phyloP scores from a whole-genome alignment of 1,139 yeast species.

The Geotrichum australiense region DNA sequence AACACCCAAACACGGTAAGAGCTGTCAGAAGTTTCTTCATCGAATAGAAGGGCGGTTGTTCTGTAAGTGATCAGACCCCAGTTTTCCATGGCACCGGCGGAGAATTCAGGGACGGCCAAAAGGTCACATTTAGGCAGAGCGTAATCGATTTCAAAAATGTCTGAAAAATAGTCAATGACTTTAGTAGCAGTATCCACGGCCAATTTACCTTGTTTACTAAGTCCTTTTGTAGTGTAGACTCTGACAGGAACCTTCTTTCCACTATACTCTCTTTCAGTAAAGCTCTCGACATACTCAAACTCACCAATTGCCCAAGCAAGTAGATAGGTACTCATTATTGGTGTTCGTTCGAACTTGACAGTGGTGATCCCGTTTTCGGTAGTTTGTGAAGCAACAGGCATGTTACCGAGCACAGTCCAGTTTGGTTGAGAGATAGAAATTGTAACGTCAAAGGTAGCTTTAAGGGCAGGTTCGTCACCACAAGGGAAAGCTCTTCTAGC shows the following conservation, averaged over 20 bases:
- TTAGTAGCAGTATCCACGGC: slow-evolving; percentile 61
- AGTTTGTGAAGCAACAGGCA: slow-evolving; percentile 57
- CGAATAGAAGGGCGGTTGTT: slow-evolving; percentile 59
- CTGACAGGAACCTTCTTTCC: slow-evolving; percentile 58
- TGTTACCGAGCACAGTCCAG: slow-evolving; percentile 68
- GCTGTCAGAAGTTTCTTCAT: slow-evolving; percentile 48
- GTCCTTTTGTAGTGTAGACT: slow-evolving; percentile 65
- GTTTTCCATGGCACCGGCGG: slow-evolving; percentile 81
- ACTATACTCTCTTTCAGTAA: slow-evolving; percentile 36
- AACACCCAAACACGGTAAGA: slow-evolving; percentile 60
- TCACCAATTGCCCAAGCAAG: slow-evolving; percentile 77
- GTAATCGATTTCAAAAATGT: slow-evolving; percentile 57
- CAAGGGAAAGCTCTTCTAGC: slow-evolving; percentile 90
- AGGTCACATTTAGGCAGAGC: slow-evolving; percentile 66
- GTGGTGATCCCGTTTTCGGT: slow-evolving; percentile 31
- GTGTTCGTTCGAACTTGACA: slow-evolving; percentile 52
- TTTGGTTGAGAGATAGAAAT: slow-evolving; percentile 57
- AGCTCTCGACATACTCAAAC: slow-evolving; percentile 56
- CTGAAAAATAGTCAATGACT: slow-evolving; percentile 59
- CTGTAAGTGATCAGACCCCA: slow-evolving; percentile 73
- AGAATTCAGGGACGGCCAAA: slow-evolving; percentile 67
- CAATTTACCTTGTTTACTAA: slow-evolving; percentile 51
- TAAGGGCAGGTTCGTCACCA: slow-evolving; percentile 78
- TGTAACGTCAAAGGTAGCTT: slow-evolving; percentile 70
- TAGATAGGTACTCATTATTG: slow-evolving; percentile 68